Evolutionary conservation across 441 rosid species (phyloP).

Genomic region (Erysimum cheiri): DNA sequence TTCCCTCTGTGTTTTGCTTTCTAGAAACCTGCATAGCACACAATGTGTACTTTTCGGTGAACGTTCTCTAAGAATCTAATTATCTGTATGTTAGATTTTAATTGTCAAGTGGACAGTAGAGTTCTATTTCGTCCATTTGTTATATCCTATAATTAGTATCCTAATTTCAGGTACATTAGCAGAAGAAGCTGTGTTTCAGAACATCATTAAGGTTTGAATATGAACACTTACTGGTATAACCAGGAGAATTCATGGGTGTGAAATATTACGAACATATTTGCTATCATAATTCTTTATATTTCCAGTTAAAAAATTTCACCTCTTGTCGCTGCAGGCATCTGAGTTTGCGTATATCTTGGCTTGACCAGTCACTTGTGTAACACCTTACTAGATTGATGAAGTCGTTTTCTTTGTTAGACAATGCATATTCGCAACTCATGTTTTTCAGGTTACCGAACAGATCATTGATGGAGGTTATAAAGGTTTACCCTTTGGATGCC

Average conservation of each 20-base stretch:
- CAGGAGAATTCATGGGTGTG: conserved; percentile 15
- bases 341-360: conserved; percentile 1
- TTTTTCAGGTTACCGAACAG: conserved; percentile 72
- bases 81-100: not conserved
- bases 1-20: conserved; percentile 7
- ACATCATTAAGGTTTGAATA: conserved; percentile 8
- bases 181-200: conserved; percentile 12
- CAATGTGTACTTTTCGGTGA: not conserved
- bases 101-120: not conserved
- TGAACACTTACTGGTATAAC: conserved; percentile 10
- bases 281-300: not conserved
- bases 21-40: not conserved
- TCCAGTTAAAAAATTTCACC: not conserved
- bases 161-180: conserved; percentile 20
- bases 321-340: conserved; percentile 12
- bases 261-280: not conserved
- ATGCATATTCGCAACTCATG: not conserved
- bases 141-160: not conserved
- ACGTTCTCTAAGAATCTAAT: not conserved
- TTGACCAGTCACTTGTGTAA: conserved; percentile 14
- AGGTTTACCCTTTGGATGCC: conserved; percentile 68
- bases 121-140: not conserved
- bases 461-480: conserved; percentile 70
- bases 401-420: not conserved
- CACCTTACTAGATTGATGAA: not conserved